A percentile compares a stretch with the other conserved stretches of the same genome.
phyloP scores from a whole-genome alignment of 805 yeast species.

The Lipomyces anomalus region DNA sequence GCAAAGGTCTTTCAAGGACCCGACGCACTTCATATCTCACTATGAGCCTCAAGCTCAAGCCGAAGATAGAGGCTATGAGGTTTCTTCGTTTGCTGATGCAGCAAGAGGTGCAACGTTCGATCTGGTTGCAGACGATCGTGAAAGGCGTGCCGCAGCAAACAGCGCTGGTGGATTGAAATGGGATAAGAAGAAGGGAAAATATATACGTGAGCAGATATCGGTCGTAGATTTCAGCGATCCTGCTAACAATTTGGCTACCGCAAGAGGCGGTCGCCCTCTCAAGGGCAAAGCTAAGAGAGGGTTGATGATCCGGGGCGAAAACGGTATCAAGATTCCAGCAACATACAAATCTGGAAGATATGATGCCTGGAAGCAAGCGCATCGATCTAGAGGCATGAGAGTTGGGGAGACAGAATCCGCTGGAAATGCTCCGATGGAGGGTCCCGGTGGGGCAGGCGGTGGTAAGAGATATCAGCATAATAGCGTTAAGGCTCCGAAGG shows the following conservation, averaged over 20 bases:
- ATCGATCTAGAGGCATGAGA: constrained; percentile 30
- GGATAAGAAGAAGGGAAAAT: constrained; percentile 49
- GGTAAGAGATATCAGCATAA: constrained; percentile 58
- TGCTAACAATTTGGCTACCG: too few relatives aligned
- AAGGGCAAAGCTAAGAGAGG: constrained; percentile 14
- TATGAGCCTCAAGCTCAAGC: constrained; percentile 75
- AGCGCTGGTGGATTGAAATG: constrained; percentile 42
- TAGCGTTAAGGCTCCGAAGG: constrained; percentile 69
- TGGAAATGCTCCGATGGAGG: constrained; percentile 22
- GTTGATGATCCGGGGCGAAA: constrained; percentile 88
- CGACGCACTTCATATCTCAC: constrained; percentile 75
- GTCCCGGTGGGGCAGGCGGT: constrained; percentile 5
- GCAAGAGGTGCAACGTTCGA: constrained; percentile 87
- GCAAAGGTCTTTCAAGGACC: constrained; percentile 42
- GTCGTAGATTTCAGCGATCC: too few relatives aligned
- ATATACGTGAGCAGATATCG: constrained; percentile 6
- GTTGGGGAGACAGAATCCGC: constrained; percentile 33
- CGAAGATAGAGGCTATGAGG: constrained; percentile 70
- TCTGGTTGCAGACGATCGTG: constrained; percentile 59
- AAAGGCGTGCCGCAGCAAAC: constrained; percentile 17
- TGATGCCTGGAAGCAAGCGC: constrained; percentile 71
- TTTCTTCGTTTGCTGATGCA: constrained; percentile 68
- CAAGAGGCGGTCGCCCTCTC: not conserved
- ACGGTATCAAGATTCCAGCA: constrained; percentile 90
- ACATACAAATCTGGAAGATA: constrained; percentile 83